Base-by-base conservation (phyloP, 208 protist genomes). In the Crithidia expoeki region DNA sequence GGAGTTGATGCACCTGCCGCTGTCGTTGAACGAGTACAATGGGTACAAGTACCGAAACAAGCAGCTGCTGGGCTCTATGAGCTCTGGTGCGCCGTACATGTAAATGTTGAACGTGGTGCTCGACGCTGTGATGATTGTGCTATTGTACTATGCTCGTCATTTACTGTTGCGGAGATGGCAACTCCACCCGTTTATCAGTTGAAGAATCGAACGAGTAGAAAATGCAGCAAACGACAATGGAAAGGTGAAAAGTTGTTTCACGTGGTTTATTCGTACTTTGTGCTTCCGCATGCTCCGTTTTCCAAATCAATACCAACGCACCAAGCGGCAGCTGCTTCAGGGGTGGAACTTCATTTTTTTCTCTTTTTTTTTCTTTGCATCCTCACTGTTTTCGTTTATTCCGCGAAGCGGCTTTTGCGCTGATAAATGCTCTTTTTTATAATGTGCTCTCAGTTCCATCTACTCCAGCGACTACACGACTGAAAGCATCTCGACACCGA, bases 21-120 rank as follows among this genome's bases (percentile, higher is more conserved):
- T 84, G 27, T 94, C 88, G 34, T 76, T 96, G 21, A 96, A 96
- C 61, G 86, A 94, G 72, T 74, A 83, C 74, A 94, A 96, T 68
- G 91, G 91, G 27, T 96, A 96, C 70, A 87, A 88, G 66, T 96
- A 94, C 52, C 84, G 91, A n/a, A 96, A 96, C 62, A 96, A 94
- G 68, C 85, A 88, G 32, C 66, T 96, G 16, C 78, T 96, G 19
- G 91, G 91, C 10, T 96, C 91, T 10, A 91, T 96, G 81, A 96
- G 91, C 79, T 89, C 84, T 28, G 91, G 91, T 12, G 91, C 91
- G 16, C 91, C 91, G 46, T 93, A 92, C 72, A 93, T 96, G 88
- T 96, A 80, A 47, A 4, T n/a, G 9, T 21, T 17, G 4, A 4
- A 17, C 42, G 14, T 17, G n/a, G n/a, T n/a, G n/a, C n/a, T n/a